phyloP scores from a whole-genome alignment of 2,329 filamentous ascomycete species.

The Zymoseptoria ardabiliae region DNA sequence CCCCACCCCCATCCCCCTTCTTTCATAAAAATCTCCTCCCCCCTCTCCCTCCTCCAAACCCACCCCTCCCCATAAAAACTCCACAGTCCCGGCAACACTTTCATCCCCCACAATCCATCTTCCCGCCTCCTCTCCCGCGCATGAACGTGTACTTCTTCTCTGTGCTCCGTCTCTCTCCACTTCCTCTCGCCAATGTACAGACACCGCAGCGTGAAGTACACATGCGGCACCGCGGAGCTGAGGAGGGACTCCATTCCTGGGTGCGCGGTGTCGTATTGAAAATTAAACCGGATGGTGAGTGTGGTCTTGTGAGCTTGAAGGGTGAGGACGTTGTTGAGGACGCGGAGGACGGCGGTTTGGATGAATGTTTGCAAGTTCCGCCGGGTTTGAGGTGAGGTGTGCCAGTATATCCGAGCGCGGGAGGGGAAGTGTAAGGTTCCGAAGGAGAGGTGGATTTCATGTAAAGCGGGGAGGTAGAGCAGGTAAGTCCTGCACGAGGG shows the following conservation, averaged over 20 bases:
- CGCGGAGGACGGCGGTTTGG: neutral
- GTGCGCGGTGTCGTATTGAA: neutral
- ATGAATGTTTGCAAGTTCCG: neutral
- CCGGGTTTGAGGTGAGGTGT: neutral
- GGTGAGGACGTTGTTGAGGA: neutral
- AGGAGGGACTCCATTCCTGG: neutral
- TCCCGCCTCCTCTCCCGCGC: neutral
- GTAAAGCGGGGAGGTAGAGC: neutral
- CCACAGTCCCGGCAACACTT: neutral
- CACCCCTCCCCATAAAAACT: neutral
- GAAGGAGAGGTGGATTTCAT: neutral
- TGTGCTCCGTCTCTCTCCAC: neutral
- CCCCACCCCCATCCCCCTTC: neutral
- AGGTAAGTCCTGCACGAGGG: neutral
- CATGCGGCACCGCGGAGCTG: neutral
- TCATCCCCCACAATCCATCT: neutral
- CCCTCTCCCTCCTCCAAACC: neutral
- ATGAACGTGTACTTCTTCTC: neutral
- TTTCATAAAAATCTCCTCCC: neutral
- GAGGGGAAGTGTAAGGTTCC: neutral
- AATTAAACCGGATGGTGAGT: neutral
- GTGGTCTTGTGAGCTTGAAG: neutral
- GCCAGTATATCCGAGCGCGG: neutral
- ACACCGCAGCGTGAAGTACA: neutral
- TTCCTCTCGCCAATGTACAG: neutral